Conservation (phyloP, 768 basidiomycete genomes). For the Porpolomopsis calyptriformis region DNA sequence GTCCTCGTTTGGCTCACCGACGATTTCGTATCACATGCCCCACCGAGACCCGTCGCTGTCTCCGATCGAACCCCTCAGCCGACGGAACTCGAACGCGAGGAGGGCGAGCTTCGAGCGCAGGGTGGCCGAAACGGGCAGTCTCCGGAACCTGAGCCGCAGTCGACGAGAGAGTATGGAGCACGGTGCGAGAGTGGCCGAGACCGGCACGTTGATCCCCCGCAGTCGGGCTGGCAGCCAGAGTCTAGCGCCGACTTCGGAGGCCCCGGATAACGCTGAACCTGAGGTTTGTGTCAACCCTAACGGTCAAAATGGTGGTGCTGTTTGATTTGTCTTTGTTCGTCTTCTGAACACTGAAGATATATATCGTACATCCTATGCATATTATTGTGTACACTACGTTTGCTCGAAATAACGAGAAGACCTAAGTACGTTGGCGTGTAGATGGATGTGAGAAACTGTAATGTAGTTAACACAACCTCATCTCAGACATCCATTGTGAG, state of each 20-base stretch:
- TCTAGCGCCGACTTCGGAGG: conserved; percentile 24
- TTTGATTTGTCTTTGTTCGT: too few relatives aligned
- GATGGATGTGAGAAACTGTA: too few relatives aligned
- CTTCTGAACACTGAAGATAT: too few relatives aligned
- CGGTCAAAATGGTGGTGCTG: too few relatives aligned
- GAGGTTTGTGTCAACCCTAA: too few relatives aligned
- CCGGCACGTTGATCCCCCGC: conserved; percentile 42
- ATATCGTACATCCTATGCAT: too few relatives aligned
- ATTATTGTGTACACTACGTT: too few relatives aligned
- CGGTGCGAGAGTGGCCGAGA: conserved; percentile 62
- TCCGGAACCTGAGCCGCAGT: conserved; percentile 30
- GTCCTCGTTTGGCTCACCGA: conserved; percentile 67
- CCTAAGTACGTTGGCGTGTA: neutral
- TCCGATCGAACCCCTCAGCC: conserved; percentile 43
- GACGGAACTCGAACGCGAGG: conserved; percentile 38
- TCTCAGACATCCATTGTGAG: too few relatives aligned
- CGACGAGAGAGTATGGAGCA: conserved; percentile 51
- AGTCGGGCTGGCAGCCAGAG: conserved; percentile 40
- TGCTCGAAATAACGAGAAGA: too few relatives aligned
- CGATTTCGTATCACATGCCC: conserved; percentile 36
- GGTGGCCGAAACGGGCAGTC: conserved; percentile 23
- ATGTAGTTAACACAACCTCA: too few relatives aligned
- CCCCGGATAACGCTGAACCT: conserved; percentile 16
- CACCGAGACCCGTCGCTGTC: conserved; percentile 40
- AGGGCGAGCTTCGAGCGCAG: conserved; percentile 26